These are phyloP conservation scores for Hygrophila difformis DNA, from an alignment of 257 asterid genomes.

Conservation along the genomic window DNA sequence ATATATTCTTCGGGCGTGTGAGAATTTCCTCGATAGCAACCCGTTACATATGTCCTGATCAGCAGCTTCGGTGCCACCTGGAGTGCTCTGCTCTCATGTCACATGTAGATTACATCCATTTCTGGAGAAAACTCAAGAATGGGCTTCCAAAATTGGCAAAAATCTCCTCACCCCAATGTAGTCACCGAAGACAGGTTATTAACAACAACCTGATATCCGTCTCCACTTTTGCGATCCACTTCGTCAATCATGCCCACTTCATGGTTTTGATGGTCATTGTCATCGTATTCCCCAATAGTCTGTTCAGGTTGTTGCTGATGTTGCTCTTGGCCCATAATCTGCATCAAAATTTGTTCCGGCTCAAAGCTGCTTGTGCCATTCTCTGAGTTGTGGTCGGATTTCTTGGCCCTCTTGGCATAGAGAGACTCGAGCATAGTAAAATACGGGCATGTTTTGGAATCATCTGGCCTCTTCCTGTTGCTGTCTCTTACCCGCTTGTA, in stretches of 20 bases:
- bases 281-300: constrained; percentile 20
- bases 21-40: background rate
- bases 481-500: constrained; percentile 65
- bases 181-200: constrained; percentile 24
- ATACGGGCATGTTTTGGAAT: constrained; percentile 68
- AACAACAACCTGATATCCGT: constrained; percentile 33
- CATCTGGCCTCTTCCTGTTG: constrained; percentile 53
- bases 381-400: constrained; percentile 23
- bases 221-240: constrained; percentile 26
- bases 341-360: constrained; percentile 61
- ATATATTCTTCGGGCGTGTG: too few relatives aligned
- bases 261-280: constrained; percentile 22
- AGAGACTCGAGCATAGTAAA: constrained; percentile 54
- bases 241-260: background rate
- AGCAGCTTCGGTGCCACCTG: background rate
- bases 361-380: constrained; percentile 30
- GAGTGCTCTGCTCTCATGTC: background rate
- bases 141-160: background rate
- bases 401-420: constrained; percentile 41
- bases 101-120: background rate
- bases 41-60: background rate
- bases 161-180: constrained; percentile 19
- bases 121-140: background rate
- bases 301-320: constrained; percentile 26
- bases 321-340: constrained; percentile 46